Conservation (phyloP, 2,329 filamentous ascomycete genomes). For the Diaporthe citrichinensis region DNA sequence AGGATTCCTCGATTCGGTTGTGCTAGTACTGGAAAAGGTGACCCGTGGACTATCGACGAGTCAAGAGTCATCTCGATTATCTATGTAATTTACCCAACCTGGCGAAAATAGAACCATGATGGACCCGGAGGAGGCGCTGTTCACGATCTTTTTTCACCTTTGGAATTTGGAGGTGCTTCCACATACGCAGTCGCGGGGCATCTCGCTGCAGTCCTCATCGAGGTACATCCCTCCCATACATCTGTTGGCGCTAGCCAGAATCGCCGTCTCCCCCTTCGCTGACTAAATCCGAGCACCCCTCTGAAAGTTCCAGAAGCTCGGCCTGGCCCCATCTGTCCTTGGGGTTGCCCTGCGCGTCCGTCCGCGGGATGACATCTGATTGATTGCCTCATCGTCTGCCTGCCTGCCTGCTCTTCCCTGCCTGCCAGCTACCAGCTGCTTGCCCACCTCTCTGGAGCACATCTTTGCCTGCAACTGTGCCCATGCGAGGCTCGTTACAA, state of each 20-base stretch:
- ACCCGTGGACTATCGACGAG: not conserved
- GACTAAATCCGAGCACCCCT: slow-evolving; percentile 34
- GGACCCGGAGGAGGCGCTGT: not conserved
- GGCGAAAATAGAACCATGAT: not conserved
- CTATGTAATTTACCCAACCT: not conserved
- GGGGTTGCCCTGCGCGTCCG: slow-evolving; percentile 1
- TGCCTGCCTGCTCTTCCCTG: slow-evolving; percentile 20
- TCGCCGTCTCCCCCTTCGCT: not conserved
- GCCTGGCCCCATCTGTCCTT: not conserved
- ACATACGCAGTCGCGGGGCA: not conserved
- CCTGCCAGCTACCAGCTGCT: slow-evolving; percentile 11
- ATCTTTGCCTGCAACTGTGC: not conserved
- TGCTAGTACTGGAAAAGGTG: not conserved
- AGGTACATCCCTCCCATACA: no score
- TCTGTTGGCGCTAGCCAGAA: not conserved
- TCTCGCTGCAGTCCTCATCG: not conserved
- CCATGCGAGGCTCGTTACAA: not conserved
- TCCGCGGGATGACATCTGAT: slow-evolving; percentile 19
- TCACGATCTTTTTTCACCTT: not conserved
- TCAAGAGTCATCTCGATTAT: slow-evolving; percentile 25
- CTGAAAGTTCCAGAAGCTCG: slow-evolving; percentile 46
- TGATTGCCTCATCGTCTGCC: slow-evolving; percentile 9
- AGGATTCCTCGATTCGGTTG: not conserved
- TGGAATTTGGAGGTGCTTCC: not conserved
- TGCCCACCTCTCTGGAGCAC: slow-evolving; percentile 7